Evolutionary conservation across 345 rosid species (phyloP), one percentile per base, ranked within the genome.

Genomic region (Salix caprea): DNA sequence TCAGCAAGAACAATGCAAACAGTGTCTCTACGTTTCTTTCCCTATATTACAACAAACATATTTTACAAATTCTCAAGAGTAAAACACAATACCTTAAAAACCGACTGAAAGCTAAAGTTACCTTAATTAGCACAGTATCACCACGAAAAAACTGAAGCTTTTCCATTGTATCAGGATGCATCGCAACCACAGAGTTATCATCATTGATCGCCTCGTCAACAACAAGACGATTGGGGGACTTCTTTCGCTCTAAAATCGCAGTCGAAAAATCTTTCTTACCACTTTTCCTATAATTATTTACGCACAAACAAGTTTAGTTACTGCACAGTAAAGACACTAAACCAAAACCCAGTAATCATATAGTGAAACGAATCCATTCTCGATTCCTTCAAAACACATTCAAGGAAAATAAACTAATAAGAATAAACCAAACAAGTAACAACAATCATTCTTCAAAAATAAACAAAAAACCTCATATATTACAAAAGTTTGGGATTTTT

Each of bases 21-120:
- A 21, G 85, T 81, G 69, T 81, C 87, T 61, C 40, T 81, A 74
- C 85, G 36, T 76, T 84, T 84, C 83, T 76, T 84, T 4, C 84
- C 87, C 82, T 84, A 74, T 15, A 44, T 44, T 42, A 50, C 61
- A 50, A 72, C 69, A 69, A 67, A 13, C 7, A 54, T 5, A 39
- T 54, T 7, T 8, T 67, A 13, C 11, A 36, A 60, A 39, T 75
- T 56, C 67, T n/a, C 23, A 37, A 50, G 26, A 50, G 40, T 4
- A 71, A 48, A 71, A 71, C 7, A 24, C 26, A 74, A 26, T 14
- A n/a, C 56, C 34, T 21, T 56, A 64, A 3, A 64, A 21, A 54
- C 15, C 15, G 9, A 61, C 5, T 7, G 24, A 23, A 46, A 23
- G 19, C 4, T 5, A 62, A 56, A 32, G 21, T 69, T 39, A 76